Base-by-base conservation (phyloP, 1,284 basidiomycete genomes). In the Apiotrichum gamsii region DNA sequence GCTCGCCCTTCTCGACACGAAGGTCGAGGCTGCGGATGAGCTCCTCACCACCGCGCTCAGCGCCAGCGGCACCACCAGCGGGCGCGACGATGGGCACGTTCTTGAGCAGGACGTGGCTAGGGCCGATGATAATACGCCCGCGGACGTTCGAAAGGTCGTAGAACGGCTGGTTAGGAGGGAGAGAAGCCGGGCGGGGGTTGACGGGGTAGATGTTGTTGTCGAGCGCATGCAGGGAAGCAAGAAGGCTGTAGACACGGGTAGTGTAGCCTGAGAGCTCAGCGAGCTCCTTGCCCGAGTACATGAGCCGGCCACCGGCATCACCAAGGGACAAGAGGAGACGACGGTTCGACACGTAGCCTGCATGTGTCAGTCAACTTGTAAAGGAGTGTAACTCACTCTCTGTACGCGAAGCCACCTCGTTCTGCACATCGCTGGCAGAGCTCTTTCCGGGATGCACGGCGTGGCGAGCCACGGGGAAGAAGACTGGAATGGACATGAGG, bases 321-420 rank as follows among this genome's bases (percentile, higher is more conserved):
- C 93, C 91, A 5, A 96, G 80, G 0, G 91, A 91, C 29, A 97
- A 78, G 3, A 97, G 78, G 4, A 97, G 79, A 18, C 93, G 81
- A n/a, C 91, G 81, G 54, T 93, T 95, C 19, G 91, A 94, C 47
- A 97, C 90, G 70, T 97, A 97, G n/a, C 84, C 88, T 90, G 54
- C 15, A 36, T 6, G 11, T 16, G 43, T 54, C 28, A 57, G 49
- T 19, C n/a, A n/a, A 18, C 11, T 8, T 20, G 10, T 20, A 2
- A 8, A 11, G 21, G 15, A 16, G 15, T 1, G 3, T 16, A 14
- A 69, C 81, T 50, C 52, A 82, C 83, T 80, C 60, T 85, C 83
- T 0, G 83, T 84, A 35, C 82, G 74, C 35, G 69, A 65, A 0
- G 82, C 82, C 9, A 82, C 75, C 2, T 59, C 56, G 21, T 64